A percentile compares a stretch with the other conserved stretches of the same genome.
Evolutionary conservation across 1,284 basidiomycete genomes (phyloP).

Genomic region (Mycosarcoma mackinlayi): DNA sequence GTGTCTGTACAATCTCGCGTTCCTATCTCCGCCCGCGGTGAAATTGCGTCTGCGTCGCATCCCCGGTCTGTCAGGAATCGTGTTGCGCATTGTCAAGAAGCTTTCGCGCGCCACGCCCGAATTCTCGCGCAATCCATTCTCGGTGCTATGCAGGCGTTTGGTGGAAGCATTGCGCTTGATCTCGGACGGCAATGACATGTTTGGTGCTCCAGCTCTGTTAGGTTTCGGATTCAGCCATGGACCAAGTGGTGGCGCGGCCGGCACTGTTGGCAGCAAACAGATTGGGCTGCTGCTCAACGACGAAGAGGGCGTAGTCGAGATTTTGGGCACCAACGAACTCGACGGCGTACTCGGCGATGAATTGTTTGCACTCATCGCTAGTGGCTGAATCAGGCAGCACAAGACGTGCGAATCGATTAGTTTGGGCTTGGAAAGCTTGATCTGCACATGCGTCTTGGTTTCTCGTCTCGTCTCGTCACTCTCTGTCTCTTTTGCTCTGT

Average conservation of each 20-base stretch:
- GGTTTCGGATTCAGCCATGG: constrained; percentile 49
- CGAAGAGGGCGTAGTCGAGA: constrained; percentile 47
- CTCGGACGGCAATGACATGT: constrained; percentile 80
- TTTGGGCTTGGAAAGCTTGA: too few species aligned
- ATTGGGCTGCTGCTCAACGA: constrained; percentile 39
- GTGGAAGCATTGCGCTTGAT: constrained; percentile 86
- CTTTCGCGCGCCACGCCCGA: constrained; percentile 71
- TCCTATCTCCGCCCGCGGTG: constrained; percentile 79
- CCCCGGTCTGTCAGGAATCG: constrained; percentile 68
- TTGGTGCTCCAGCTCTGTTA: constrained; percentile 73
- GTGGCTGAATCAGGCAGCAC: constrained; percentile 5
- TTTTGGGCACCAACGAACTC: constrained; percentile 39
- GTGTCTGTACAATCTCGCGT: constrained; percentile 85
- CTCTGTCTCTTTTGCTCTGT: too few species aligned
- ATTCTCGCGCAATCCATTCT: constrained; percentile 73
- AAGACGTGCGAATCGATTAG: neutral
- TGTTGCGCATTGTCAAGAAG: constrained; percentile 70
- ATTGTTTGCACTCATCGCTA: constrained; percentile 39
- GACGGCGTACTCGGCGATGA: constrained; percentile 38
- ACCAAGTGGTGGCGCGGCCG: neutral
- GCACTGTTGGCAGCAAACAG: constrained; percentile 19
- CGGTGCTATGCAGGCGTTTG: constrained; percentile 78
- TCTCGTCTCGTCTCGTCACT: too few species aligned
- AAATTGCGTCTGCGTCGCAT: constrained; percentile 77
- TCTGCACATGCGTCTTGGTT: too few species aligned